These are phyloP conservation scores for Fusarium sp. DNA, from an alignment of 2,329 filamentous ascomycete species.

Conservation along the genomic window DNA sequence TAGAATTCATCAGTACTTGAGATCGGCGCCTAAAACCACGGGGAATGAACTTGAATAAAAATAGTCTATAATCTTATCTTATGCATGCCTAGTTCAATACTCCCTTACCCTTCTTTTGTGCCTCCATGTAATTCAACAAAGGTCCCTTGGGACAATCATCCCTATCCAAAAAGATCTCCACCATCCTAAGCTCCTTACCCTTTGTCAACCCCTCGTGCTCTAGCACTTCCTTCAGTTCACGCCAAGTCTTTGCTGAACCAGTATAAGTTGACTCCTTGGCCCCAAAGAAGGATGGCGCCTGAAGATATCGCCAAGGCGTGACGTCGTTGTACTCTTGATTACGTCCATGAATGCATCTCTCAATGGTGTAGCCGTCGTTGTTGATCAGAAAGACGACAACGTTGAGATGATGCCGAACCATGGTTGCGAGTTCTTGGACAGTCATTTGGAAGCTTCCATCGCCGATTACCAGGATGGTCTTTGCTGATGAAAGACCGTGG, in stretches of 20 bases:
- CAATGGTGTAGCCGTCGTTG: constrained; percentile 71
- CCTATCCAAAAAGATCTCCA: constrained; percentile 49
- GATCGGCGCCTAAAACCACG: too few relatives aligned
- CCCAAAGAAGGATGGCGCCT: constrained; percentile 62
- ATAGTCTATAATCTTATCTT: background rate
- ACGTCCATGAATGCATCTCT: constrained; percentile 67
- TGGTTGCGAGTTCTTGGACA: constrained; percentile 73
- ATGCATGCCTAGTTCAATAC: background rate
- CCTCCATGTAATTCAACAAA: constrained; percentile 25
- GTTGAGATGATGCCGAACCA: constrained; percentile 66
- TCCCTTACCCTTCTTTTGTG: background rate
- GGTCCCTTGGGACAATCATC: constrained; percentile 47
- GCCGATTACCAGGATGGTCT: constrained; percentile 69
- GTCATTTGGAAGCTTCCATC: constrained; percentile 76
- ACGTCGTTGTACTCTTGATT: constrained; percentile 67
- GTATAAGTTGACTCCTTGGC: constrained; percentile 55
- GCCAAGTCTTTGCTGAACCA: constrained; percentile 56
- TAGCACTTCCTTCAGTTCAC: constrained; percentile 51
- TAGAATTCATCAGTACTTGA: background rate
- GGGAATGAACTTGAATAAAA: too few relatives aligned
- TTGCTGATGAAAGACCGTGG: constrained; percentile 36
- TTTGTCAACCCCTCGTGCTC: background rate
- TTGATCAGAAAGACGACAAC: constrained; percentile 67
- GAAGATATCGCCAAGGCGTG: constrained; percentile 63
- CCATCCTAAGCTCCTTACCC: constrained; percentile 49